Conservation (phyloP, 768 basidiomycete genomes). For the Lactarius psammicola region DNA sequence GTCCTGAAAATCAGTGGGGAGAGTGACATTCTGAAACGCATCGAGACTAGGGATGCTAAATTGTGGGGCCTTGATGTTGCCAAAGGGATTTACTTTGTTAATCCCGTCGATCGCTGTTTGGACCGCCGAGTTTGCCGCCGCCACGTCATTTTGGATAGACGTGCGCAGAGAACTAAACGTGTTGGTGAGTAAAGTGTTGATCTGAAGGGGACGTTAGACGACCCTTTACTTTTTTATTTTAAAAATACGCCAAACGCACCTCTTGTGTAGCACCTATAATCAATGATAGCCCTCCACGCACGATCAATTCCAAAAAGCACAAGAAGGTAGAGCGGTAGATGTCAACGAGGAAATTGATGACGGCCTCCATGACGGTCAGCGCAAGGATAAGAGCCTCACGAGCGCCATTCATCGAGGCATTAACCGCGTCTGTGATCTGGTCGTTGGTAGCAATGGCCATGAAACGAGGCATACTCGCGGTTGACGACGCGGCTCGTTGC, state of each 20-base stretch:
- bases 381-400: constrained; percentile 69
- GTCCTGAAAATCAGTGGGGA: constrained; percentile 75
- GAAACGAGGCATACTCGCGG: constrained; percentile 86
- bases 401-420: constrained; percentile 74
- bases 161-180: constrained; percentile 62
- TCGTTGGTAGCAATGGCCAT: constrained; percentile 82
- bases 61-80: constrained; percentile 64
- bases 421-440: constrained; percentile 74
- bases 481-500: constrained; percentile 73
- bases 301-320: constrained; percentile 88
- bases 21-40: constrained; percentile 70
- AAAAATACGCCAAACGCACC: constrained; percentile 45
- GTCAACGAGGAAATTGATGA: constrained; percentile 90
- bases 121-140: constrained; percentile 66
- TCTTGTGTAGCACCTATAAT: constrained; percentile 81
- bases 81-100: constrained; percentile 76
- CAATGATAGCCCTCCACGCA: constrained; percentile 75
- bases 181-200: constrained; percentile 63
- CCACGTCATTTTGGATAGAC: constrained; percentile 68
- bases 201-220: constrained; percentile 41
- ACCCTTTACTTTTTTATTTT: not conserved
- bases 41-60: constrained; percentile 74
- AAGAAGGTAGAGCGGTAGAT: constrained; percentile 91
- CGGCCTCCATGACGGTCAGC: constrained; percentile 79
- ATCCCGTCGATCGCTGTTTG: constrained; percentile 59